Evolutionary conservation across 129 eudicot genomes (phyloP).

Genomic region (Dittrichia graveolens): DNA sequence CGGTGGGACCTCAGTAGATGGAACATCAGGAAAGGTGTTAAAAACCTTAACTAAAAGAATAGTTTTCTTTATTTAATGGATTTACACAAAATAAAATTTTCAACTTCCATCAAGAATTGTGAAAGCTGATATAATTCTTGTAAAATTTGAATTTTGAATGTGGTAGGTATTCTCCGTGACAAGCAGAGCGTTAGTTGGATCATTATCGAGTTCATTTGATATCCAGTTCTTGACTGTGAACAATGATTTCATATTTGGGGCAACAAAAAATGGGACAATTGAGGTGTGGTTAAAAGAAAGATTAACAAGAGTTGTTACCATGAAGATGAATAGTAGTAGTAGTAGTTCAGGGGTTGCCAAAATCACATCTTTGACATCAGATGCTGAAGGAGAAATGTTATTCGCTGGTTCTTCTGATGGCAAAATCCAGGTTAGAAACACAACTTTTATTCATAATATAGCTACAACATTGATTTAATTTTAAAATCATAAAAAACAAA

Average conservation of each 20-base stretch:
- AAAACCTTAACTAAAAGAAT: neutral
- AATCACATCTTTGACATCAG: conserved; percentile 60
- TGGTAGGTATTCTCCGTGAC: conserved; percentile 68
- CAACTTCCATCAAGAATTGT: neutral
- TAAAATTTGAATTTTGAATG: neutral
- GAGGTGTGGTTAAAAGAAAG: conserved; percentile 87
- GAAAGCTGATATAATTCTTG: neutral
- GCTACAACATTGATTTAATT: neutral
- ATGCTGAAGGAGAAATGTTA: conserved; percentile 65
- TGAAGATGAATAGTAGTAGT: conserved; percentile 31
- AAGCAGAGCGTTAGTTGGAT: conserved; percentile 57
- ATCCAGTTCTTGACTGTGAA: conserved; percentile 55
- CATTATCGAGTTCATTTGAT: conserved; percentile 57
- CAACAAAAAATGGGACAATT: conserved; percentile 63
- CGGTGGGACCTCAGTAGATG: conserved; percentile 77
- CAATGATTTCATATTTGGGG: conserved; percentile 71
- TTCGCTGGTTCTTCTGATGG: conserved; percentile 80
- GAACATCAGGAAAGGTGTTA: conserved; percentile 76
- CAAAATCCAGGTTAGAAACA: conserved; percentile 59
- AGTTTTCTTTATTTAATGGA: neutral
- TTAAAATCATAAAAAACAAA: neutral
- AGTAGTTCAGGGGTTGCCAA: conserved; percentile 42
- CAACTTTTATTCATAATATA: neutral
- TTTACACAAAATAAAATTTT: neutral
- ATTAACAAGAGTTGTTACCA: conserved; percentile 59